Evolutionary conservation across 1,139 yeast genomes (phyloP), one percentile per base, ranked within the genome.

Genomic region (Torulaspora globosa): DNA sequence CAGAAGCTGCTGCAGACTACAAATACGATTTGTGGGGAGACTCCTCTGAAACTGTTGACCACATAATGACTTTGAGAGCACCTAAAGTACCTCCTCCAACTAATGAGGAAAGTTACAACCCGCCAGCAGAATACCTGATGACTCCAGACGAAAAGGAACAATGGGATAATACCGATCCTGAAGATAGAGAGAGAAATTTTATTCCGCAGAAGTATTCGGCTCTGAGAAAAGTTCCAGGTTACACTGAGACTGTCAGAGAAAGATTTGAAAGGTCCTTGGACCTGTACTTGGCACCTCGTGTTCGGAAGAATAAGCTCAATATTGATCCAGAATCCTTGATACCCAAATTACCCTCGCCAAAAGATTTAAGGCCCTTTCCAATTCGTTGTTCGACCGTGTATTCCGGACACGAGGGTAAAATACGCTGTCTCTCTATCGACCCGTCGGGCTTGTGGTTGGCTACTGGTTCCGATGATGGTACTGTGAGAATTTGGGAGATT

Each of bases 291-390:
- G 98, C 98, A 3, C 99, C 99, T 52, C 81, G 99, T 69, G 92
- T 88, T 42, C 88, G 96, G 63, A 88, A 83, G 59, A 84, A 88
- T 66, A 88, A 89, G 70, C 76, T 89, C 60, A 85, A 90, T 63
- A 88, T 94, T 60, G 97, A 94, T 61, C 98, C 98, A 5, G 98
- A 92, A 55, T 85, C 96, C 41, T 78, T 92, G 63, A 82, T 92
- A 56, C 99, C 99, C 10, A 96, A 92, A 59, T 76, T 92, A 57
- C 99, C 98, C 40, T 87, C 96, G 30, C 98, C 98, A 50, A 84
- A 88, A 70, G 98, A 92, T 67, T 75, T 92, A 60, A 80, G 96
- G 66, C 99, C 99, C n/a, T 92, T 94, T 81, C 99, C 99, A 37
- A 87, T 89, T 63, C 80, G 82, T 64, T 82, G 94, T 58, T 84